These are phyloP conservation scores for Prunus mume DNA, from an alignment of 306 rosid species.

Conservation along the genomic window DNA sequence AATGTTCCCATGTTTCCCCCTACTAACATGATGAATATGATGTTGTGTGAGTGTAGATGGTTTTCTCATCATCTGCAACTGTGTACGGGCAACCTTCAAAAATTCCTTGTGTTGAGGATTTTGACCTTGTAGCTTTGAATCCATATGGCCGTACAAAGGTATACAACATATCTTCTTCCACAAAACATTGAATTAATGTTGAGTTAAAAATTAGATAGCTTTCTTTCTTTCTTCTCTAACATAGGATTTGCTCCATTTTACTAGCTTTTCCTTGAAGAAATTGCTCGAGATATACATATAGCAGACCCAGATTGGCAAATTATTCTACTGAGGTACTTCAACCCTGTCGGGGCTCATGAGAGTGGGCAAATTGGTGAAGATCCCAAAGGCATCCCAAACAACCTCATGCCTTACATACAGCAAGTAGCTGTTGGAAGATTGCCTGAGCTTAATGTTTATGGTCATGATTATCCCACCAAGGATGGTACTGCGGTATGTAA, in stretches of 20 bases:
- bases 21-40: conserved; percentile 16
- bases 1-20: not conserved
- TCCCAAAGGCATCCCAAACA: conserved; percentile 91
- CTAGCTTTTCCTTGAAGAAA: conserved; percentile 87
- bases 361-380: conserved; percentile 95
- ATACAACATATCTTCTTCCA: conserved; percentile 10
- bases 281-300: conserved; percentile 73
- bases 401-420: conserved; percentile 94
- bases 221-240: conserved; percentile 19
- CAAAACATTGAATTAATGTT: not conserved
- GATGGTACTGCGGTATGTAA: conserved; percentile 86
- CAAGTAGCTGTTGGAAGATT: conserved; percentile 94
- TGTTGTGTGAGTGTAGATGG: conserved; percentile 53
- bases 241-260: not conserved
- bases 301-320: conserved; percentile 89
- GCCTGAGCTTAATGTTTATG: conserved; percentile 80
- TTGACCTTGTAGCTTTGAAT: conserved; percentile 61
- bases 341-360: conserved; percentile 96
- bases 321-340: conserved; percentile 83
- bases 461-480: conserved; percentile 81
- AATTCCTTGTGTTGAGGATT: conserved; percentile 84
- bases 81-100: conserved; percentile 92
- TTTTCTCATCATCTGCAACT: conserved; percentile 91
- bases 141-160: conserved; percentile 97
- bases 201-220: not conserved